phyloP scores from a whole-genome alignment of 1,284 basidiomycete genomes.

The Puccinia horiana region DNA sequence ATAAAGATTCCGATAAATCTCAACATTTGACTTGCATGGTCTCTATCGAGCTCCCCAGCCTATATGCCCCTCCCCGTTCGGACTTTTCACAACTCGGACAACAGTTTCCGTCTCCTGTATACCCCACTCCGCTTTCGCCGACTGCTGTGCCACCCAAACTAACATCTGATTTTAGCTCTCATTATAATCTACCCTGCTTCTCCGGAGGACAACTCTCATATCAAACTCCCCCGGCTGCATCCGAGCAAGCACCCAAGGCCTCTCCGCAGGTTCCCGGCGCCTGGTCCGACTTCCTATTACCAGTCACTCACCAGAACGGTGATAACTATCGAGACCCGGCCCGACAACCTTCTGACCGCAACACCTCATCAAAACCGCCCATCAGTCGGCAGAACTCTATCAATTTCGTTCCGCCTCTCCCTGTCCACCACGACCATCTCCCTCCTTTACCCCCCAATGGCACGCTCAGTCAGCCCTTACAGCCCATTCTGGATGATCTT shows the following conservation, averaged over 20 bases:
- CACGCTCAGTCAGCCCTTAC: conserved; percentile 2
- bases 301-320: neutral
- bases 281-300: neutral
- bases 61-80: neutral
- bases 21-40: conserved; percentile 45
- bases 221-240: neutral
- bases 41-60: conserved; percentile 13
- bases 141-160: neutral
- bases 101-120: neutral
- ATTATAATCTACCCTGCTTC: neutral
- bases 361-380: neutral
- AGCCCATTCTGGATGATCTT: conserved; percentile 30
- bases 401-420: conserved; percentile 4
- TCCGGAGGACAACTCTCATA: neutral
- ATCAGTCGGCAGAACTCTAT: neutral
- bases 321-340: neutral
- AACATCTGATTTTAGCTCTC: neutral
- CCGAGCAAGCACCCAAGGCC: neutral
- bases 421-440: conserved; percentile 17
- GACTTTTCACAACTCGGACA: neutral
- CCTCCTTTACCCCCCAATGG: conserved; percentile 13
- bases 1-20: conserved; percentile 19
- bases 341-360: neutral
- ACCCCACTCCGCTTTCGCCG: neutral
- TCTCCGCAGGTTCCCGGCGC: neutral